Conservation (phyloP, 2,329 filamentous ascomycete species). For the Trichophyton schoenleinii region DNA sequence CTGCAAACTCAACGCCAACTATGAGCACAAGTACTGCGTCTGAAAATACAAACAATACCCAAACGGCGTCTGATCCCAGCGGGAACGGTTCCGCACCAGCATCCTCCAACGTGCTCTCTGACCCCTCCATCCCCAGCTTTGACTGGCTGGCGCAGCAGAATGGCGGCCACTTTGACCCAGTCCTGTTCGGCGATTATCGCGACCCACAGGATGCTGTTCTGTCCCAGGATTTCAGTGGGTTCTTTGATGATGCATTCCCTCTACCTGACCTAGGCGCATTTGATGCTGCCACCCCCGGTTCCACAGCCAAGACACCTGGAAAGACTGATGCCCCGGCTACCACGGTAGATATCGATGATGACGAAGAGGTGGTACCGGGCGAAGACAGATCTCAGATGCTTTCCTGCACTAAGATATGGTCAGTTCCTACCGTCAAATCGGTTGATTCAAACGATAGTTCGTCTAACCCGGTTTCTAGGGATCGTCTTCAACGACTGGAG, state of each 20-base stretch:
- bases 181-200: constrained; percentile 82
- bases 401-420: constrained; percentile 90
- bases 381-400: constrained; percentile 53
- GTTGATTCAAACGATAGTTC: neutral
- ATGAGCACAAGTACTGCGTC: neutral
- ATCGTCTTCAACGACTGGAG: constrained; percentile 73
- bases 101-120: neutral
- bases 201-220: constrained; percentile 77
- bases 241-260: constrained; percentile 66
- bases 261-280: constrained; percentile 58
- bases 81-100: constrained; percentile 8
- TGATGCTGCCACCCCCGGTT: constrained; percentile 23
- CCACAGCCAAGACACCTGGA: constrained; percentile 13
- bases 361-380: constrained; percentile 57
- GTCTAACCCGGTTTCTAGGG: constrained; percentile 44
- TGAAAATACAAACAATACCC: constrained; percentile 1
- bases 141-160: constrained; percentile 72
- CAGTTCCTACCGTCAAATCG: constrained; percentile 28
- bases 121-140: constrained; percentile 19
- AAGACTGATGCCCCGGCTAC: constrained; percentile 68
- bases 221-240: constrained; percentile 57
- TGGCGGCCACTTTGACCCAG: constrained; percentile 75
- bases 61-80: neutral
- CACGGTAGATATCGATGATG: constrained; percentile 52
- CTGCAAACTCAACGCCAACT: neutral